Conservation (phyloP, 2,329 filamentous ascomycete genomes). For the Hypoxylon sp. region DNA sequence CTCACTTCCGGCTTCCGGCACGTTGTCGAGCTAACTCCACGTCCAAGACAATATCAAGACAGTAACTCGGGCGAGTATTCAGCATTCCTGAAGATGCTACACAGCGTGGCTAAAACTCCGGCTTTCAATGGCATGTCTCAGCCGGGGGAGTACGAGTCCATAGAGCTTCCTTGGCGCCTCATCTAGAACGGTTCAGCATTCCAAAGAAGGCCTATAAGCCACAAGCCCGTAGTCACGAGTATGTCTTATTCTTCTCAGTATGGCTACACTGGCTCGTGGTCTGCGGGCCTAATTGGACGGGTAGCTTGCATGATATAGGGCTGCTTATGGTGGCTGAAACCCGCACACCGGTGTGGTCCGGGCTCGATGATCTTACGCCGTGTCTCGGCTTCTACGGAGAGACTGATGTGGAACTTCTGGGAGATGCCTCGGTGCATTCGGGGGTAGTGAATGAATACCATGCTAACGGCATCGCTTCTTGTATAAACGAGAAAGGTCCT, state of each 20-base stretch:
- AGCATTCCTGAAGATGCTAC: not conserved
- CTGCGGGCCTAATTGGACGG: constrained; percentile 6
- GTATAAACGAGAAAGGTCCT: too few species aligned
- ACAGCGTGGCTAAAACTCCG: constrained; percentile 7
- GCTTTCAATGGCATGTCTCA: constrained; percentile 13
- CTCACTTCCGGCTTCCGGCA: constrained; percentile 1
- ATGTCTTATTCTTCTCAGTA: not conserved
- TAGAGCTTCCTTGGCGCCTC: not conserved
- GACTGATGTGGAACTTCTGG: not conserved
- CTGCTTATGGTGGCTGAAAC: constrained; percentile 32
- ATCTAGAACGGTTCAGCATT: not conserved
- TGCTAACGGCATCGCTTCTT: too few species aligned
- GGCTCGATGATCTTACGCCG: constrained; percentile 13
- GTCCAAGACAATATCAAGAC: constrained; percentile 1
- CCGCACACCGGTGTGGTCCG: constrained; percentile 15
- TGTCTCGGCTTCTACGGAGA: constrained; percentile 21
- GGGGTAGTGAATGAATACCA: too few species aligned
- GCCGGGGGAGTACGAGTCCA: not conserved
- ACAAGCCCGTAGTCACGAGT: not conserved
- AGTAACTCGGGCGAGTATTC: not conserved
- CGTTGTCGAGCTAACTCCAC: not conserved
- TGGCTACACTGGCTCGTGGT: not conserved
- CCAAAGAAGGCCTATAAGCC: not conserved
- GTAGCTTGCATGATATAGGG: constrained; percentile 25
- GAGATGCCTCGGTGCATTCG: not conserved